A percentile compares a stretch with the other conserved stretches of the same genome.
These are phyloP conservation scores for Wickerhamomyces bovis DNA, from an alignment of 805 yeast species.

Conservation along the genomic window DNA sequence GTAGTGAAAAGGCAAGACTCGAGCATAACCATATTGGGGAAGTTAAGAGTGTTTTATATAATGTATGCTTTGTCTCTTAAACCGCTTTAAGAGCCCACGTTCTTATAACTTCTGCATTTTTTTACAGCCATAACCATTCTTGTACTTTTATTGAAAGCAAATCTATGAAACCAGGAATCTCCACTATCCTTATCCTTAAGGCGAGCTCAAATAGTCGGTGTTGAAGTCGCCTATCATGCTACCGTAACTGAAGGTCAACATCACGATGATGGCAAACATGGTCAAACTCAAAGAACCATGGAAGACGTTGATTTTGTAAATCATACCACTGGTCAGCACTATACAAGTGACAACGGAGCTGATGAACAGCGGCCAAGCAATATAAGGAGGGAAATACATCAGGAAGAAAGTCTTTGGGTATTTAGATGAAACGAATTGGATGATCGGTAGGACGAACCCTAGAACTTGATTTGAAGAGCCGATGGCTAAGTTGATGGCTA, in stretches of 20 bases:
- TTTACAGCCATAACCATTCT: too few relatives aligned
- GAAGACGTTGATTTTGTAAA: constrained; percentile 5
- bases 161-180: too few relatives aligned
- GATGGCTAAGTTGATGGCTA: constrained; percentile 15
- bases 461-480: constrained; percentile 20
- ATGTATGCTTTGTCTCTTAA: too few relatives aligned
- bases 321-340: constrained; percentile 1
- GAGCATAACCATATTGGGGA: too few relatives aligned
- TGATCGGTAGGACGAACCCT: constrained; percentile 20
- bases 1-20: too few relatives aligned
- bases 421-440: constrained; percentile 18
- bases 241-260: not conserved
- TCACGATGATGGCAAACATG: constrained; percentile 2
- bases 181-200: not conserved
- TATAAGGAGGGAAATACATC: constrained; percentile 8
- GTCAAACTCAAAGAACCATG: constrained; percentile 3
- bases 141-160: too few relatives aligned
- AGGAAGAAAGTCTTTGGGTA: constrained; percentile 17
- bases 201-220: not conserved
- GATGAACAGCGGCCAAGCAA: constrained; percentile 4
- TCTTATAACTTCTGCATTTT: too few relatives aligned
- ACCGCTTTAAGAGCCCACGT: too few relatives aligned
- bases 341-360: constrained; percentile 3
- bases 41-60: too few relatives aligned
- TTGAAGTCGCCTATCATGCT: not conserved